Evolutionary conservation across 768 basidiomycete genomes (phyloP).

Genomic region (Pleurotus eryngii): DNA sequence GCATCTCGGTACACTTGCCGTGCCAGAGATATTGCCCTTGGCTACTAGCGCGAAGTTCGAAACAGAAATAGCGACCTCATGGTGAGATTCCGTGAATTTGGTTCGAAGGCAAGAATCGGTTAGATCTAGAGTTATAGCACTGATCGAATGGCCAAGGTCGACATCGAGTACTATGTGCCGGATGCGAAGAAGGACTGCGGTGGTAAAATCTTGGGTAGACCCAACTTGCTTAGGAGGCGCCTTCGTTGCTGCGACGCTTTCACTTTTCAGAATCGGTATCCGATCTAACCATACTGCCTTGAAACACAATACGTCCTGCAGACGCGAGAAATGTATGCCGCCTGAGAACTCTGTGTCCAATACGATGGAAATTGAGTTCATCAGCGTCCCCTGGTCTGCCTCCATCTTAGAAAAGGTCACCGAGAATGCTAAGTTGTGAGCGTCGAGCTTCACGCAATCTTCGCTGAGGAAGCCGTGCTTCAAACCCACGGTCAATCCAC

Average conservation of each 20-base stretch:
- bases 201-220: constrained; percentile 43
- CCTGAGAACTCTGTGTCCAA: constrained; percentile 86
- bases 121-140: constrained; percentile 63
- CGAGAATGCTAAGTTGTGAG: constrained; percentile 79
- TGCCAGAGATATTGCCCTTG: constrained; percentile 69
- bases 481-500: constrained; percentile 76
- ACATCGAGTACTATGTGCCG: constrained; percentile 71
- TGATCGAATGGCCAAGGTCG: constrained; percentile 86
- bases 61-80: constrained; percentile 66
- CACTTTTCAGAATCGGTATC: constrained; percentile 68
- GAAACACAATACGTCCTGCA: constrained; percentile 92
- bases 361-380: constrained; percentile 65
- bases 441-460: constrained; percentile 76
- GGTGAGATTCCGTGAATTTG: constrained; percentile 53
- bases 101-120: constrained; percentile 63
- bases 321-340: constrained; percentile 74
- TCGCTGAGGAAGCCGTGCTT: constrained; percentile 85
- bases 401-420: constrained; percentile 61
- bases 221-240: constrained; percentile 16
- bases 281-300: constrained; percentile 93
- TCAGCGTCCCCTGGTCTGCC: constrained; percentile 26
- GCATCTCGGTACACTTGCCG: constrained; percentile 62
- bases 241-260: constrained; percentile 23
- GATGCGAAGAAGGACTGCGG: constrained; percentile 64
- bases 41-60: constrained; percentile 65